phyloP scores from a whole-genome alignment of 441 rosid genomes.

The Erysimum cheiri region DNA sequence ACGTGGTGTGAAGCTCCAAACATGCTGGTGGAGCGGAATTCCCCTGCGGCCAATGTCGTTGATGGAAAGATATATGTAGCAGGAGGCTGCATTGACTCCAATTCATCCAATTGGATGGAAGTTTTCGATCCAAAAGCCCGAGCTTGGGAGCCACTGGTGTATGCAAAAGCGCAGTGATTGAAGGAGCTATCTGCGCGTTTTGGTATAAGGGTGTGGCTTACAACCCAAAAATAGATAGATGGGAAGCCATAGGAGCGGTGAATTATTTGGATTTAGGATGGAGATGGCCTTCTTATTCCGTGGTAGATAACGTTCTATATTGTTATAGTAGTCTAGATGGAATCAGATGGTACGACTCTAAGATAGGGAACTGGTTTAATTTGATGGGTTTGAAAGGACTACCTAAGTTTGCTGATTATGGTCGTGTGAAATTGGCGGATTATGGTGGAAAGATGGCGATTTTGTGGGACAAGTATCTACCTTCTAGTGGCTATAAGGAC shows the following conservation, averaged over 20 bases:
- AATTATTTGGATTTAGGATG: conserved; percentile 10
- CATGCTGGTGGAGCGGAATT: neutral
- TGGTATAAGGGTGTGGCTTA: neutral
- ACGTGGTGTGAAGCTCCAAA: neutral
- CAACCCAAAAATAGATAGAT: neutral
- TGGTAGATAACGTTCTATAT: neutral
- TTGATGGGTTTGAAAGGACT: neutral
- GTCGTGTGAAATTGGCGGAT: conserved; percentile 1
- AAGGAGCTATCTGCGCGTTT: neutral
- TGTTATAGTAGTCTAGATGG: neutral
- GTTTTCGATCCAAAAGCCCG: conserved; percentile 3
- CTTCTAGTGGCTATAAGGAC: neutral
- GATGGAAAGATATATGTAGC: neutral
- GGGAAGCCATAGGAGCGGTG: neutral
- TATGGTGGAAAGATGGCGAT: conserved; percentile 12
- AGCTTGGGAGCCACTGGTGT: conserved; percentile 2
- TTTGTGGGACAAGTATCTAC: conserved; percentile 15
- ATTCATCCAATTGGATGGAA: conserved; percentile 12
- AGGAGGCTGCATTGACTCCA: neutral
- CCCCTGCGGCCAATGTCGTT: neutral
- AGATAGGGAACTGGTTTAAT: neutral
- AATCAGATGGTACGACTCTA: neutral
- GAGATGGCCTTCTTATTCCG: neutral
- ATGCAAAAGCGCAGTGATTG: conserved; percentile 12
- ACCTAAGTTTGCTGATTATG: neutral